Evolutionary conservation across 192 early-diverging fungal genomes (phyloP), one percentile per base, ranked within the genome.

Genomic region (Coemansia sp.): DNA sequence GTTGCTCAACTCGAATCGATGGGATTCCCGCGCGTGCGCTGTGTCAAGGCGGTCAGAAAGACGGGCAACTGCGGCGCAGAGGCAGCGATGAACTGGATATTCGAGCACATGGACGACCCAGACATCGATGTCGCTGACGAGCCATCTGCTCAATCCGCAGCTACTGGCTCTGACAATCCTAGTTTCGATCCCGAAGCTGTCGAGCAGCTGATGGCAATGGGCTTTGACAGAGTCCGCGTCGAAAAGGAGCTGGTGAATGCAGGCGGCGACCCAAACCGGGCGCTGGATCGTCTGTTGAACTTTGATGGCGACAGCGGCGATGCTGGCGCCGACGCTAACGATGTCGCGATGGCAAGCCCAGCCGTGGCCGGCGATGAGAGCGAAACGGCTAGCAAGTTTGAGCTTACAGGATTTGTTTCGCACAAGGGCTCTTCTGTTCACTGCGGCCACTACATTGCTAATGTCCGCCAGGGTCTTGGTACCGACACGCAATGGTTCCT

Each of bases 21-120:
- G 95, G 97, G 97, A 2, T 97, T 99, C 78, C 88, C 94, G 16
- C 87, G 92, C 67, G 83, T 87, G 52, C 84, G 94, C 51, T 92
- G 91, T 64, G 87, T 87, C 56, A 93, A 92, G 67, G 97, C 96
- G 0, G 72, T 98, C 36, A 69, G 89, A 40, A 85, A 82, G 25
- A 96, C 94, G 4, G 93, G 92, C 17, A 91, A 94, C 71, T 64
- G 49, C 59, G 93, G 90, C 14, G 83, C 88, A 6, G 94, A 96
- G 61, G 75, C 83, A 5, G 97, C 96, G 2, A 94, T 96, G 92
- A 89, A 88, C 68, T 98, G 96, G 96, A 64, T 98, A 28, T 93
- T 97, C 83, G 92, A 94, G 73, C 94, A 97, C 65, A 96, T 97
- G 92, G 97, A 99, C 29, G 97, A 98, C 82, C 85, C 95, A 32